Evolutionary conservation across 78 protist genomes (phyloP).

Genomic region (Protostelium mycophagum): DNA sequence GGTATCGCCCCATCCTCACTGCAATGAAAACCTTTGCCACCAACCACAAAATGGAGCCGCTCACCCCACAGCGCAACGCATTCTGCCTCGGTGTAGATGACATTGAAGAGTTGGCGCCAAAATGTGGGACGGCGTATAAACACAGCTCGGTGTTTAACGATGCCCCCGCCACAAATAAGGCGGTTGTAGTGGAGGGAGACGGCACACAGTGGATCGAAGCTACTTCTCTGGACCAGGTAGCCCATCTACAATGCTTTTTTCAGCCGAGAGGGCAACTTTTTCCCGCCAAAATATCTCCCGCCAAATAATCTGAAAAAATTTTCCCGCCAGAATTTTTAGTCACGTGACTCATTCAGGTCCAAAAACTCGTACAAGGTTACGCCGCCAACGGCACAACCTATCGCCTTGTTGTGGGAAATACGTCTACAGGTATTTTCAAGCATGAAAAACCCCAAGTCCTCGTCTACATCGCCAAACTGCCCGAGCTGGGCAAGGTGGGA

Average conservation of each 20-base stretch:
- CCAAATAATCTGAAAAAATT: no score
- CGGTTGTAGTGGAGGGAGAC: not conserved
- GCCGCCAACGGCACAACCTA: not conserved
- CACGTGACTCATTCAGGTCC: not conserved
- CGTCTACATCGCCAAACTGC: not conserved
- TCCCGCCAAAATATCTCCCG: no score
- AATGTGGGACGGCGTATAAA: not conserved
- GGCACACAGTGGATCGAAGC: not conserved
- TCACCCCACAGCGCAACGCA: not conserved
- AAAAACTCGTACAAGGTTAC: not conserved
- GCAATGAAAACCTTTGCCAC: slow-evolving; percentile 44
- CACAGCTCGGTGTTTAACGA: not conserved
- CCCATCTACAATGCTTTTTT: not conserved
- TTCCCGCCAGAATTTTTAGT: no score
- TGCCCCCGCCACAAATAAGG: not conserved
- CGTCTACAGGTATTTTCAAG: not conserved
- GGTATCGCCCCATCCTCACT: slow-evolving; percentile 93
- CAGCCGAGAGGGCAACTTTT: no score
- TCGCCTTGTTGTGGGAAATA: not conserved
- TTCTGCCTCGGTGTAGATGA: not conserved
- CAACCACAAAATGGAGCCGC: not conserved
- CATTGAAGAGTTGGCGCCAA: not conserved
- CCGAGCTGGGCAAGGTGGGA: not conserved
- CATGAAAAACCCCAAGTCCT: not conserved
- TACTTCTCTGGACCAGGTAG: not conserved